Evolutionary conservation across 305 asterid species (phyloP).

Genomic region (Plantago lanceolata): DNA sequence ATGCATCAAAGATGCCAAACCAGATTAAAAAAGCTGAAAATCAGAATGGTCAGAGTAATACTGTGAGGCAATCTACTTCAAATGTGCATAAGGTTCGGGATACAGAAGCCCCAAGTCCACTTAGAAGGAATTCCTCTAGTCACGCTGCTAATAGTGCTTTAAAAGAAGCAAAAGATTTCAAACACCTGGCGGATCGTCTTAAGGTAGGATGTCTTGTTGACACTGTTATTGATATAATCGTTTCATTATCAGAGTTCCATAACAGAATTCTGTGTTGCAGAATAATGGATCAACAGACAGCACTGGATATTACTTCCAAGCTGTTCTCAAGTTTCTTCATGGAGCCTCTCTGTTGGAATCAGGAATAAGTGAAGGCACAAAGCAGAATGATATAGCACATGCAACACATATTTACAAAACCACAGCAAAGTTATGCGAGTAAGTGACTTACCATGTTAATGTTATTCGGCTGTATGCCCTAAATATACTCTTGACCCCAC

Average conservation of each 20-base stretch:
- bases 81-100: conserved; percentile 53
- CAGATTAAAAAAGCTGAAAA: conserved; percentile 41
- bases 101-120: conserved; percentile 71
- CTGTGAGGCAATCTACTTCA: conserved; percentile 42
- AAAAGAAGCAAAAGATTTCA: conserved; percentile 90
- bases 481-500: no score
- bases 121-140: conserved; percentile 74
- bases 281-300: conserved; percentile 77
- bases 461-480: not conserved
- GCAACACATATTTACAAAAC: conserved; percentile 75
- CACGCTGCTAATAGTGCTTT: conserved; percentile 75
- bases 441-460: conserved; percentile 36
- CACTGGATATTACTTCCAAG: conserved; percentile 75
- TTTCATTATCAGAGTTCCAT: conserved; percentile 21
- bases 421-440: conserved; percentile 99
- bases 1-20: conserved; percentile 32
- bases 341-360: conserved; percentile 92
- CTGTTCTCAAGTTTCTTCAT: conserved; percentile 88
- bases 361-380: conserved; percentile 58
- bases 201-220: conserved; percentile 43
- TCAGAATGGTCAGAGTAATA: conserved; percentile 29
- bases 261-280: conserved; percentile 40
- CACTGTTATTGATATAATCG: conserved; percentile 17
- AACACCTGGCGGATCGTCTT: conserved; percentile 90
- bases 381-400: conserved; percentile 66